Evolutionary conservation across 805 yeast species (phyloP).

Genomic region (Ogataea pignaliae): DNA sequence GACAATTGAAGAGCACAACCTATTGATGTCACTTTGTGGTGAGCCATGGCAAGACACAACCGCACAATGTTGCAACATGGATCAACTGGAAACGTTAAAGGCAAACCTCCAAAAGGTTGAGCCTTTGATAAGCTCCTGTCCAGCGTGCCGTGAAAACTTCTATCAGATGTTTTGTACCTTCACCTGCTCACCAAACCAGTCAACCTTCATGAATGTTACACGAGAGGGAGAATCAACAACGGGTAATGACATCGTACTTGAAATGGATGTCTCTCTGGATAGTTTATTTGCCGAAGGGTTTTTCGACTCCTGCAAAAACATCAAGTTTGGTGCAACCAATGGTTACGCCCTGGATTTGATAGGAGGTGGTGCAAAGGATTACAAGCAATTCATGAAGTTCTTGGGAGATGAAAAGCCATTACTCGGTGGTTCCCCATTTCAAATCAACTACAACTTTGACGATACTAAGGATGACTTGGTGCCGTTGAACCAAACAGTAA

Average conservation of each 20-base stretch:
- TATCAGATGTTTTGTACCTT: conserved; percentile 79
- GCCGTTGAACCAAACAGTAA: conserved; percentile 25
- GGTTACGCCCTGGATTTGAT: conserved; percentile 95
- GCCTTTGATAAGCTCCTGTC: conserved; percentile 80
- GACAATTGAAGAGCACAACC: conserved; percentile 36
- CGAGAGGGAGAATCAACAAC: conserved; percentile 43
- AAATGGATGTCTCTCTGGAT: conserved; percentile 59
- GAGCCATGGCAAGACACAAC: conserved; percentile 48
- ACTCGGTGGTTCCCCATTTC: conserved; percentile 94
- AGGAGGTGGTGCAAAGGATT: conserved; percentile 93
- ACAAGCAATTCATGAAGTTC: conserved; percentile 71
- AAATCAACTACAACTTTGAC: conserved; percentile 67
- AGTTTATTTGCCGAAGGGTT: conserved; percentile 56
- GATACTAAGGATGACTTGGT: conserved; percentile 22
- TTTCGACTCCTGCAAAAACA: conserved; percentile 80
- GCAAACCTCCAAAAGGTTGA: conserved; percentile 69
- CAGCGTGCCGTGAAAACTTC: conserved; percentile 88
- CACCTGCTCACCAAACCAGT: conserved; percentile 85
- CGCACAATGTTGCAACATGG: conserved; percentile 64
- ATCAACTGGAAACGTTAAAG: conserved; percentile 54
- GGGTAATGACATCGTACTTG: conserved; percentile 61
- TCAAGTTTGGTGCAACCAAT: conserved; percentile 90
- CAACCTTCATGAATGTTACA: conserved; percentile 67
- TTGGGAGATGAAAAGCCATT: conserved; percentile 92
- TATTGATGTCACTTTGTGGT: conserved; percentile 67